Percentiles rank a stretch among this genome's conserved stretches.
phyloP scores from a whole-genome alignment of 768 basidiomycete species.

The Trichaptum fuscoviolaceum region DNA sequence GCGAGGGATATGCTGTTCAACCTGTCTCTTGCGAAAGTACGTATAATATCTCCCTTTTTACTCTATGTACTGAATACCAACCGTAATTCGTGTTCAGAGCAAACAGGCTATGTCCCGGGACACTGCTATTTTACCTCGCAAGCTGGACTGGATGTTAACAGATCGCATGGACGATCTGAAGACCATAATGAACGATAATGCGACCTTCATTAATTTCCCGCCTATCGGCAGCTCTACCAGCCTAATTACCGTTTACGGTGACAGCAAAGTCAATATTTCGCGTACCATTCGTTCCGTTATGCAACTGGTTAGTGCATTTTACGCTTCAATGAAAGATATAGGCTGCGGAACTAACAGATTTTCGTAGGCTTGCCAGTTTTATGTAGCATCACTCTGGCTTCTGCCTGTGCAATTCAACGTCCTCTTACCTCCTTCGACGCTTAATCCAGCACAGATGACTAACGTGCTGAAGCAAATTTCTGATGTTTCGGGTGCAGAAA shows the following conservation, averaged over 20 bases:
- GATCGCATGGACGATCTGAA: constrained; percentile 92
- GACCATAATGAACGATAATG: constrained; percentile 92
- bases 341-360: background rate
- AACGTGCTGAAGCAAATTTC: constrained; percentile 84
- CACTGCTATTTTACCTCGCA: constrained; percentile 90
- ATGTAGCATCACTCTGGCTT: constrained; percentile 96
- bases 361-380: constrained; percentile 84
- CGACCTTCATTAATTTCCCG: constrained; percentile 92
- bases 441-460: constrained; percentile 79
- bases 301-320: constrained; percentile 67
- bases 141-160: constrained; percentile 98
- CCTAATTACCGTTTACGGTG: constrained; percentile 90
- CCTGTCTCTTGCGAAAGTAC: constrained; percentile 79
- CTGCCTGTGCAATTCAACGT: constrained; percentile 92
- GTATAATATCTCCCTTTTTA: constrained; percentile 15
- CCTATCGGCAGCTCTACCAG: constrained; percentile 89
- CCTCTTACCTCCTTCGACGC: constrained; percentile 72
- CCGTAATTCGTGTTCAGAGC: constrained; percentile 44
- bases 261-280: constrained; percentile 90
- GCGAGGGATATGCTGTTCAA: constrained; percentile 94
- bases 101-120: constrained; percentile 89
- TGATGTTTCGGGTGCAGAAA: constrained; percentile 82
- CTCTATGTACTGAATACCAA: background rate
- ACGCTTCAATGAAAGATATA: background rate
- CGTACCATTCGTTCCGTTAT: constrained; percentile 91